phyloP scores from a whole-genome alignment of 805 yeast species.

The Jamesozyma piceae region DNA sequence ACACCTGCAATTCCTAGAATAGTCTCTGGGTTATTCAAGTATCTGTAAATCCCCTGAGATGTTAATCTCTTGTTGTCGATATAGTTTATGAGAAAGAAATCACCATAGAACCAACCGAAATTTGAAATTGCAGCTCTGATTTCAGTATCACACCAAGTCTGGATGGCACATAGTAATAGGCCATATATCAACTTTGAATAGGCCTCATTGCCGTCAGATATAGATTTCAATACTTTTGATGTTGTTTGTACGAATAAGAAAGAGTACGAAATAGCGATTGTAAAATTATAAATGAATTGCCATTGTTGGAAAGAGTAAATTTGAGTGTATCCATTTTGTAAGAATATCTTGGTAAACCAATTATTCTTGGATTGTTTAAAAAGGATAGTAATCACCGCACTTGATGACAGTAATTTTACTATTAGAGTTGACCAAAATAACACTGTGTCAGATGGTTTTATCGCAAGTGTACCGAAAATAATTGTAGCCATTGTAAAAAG shows the following conservation, averaged over 20 bases:
- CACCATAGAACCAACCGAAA: conserved; percentile 88
- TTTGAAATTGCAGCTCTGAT: conserved; percentile 66
- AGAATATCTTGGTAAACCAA: conserved; percentile 53
- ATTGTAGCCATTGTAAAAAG: conserved; percentile 38
- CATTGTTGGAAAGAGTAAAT: conserved; percentile 62
- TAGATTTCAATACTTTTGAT: conserved; percentile 22
- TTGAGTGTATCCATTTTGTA: conserved; percentile 55
- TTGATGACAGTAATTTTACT: conserved; percentile 43
- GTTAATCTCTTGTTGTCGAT: conserved; percentile 44
- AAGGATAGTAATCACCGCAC: conserved; percentile 43
- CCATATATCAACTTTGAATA: conserved; percentile 44
- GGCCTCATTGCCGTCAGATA: conserved; percentile 3
- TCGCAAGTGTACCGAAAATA: conserved; percentile 26
- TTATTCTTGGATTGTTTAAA: conserved; percentile 50
- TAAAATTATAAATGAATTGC: conserved; percentile 52
- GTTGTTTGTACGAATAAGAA: conserved; percentile 36
- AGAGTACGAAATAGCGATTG: conserved; percentile 48
- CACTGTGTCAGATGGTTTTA: conserved; percentile 18
- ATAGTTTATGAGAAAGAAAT: conserved; percentile 57
- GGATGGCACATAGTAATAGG: conserved; percentile 43
- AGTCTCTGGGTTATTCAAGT: conserved; percentile 75
- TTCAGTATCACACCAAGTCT: conserved; percentile 59
- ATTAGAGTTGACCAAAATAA: conserved; percentile 36
- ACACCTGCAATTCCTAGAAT: conserved; percentile 69
- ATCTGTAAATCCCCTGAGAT: conserved; percentile 73